Evolutionary conservation across 148 eudicot genomes (phyloP).

Genomic region (Drosera capensis): DNA sequence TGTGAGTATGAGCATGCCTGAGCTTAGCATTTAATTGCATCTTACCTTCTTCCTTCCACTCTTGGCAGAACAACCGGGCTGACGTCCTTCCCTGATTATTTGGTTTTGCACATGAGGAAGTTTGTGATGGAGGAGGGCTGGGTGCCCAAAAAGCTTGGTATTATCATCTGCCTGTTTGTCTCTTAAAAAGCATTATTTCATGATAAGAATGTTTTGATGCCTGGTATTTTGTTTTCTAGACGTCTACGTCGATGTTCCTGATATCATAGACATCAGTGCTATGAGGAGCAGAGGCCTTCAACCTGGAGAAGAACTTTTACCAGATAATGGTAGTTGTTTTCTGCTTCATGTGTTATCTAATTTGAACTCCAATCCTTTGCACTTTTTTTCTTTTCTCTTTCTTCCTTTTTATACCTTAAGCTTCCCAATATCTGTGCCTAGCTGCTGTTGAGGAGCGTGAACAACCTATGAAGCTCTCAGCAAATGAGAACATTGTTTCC

Average conservation of each 20-base stretch:
- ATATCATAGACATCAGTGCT: conserved; percentile 69
- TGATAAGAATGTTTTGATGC: not conserved
- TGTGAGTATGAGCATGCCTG: not conserved
- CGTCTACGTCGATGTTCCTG: conserved; percentile 94
- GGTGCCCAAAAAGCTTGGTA: conserved; percentile 98
- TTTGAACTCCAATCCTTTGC: too few species aligned
- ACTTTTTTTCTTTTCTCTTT: conserved; percentile 1
- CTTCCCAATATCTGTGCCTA: conserved; percentile 13
- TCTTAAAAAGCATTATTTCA: not conserved
- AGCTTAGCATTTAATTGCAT: not conserved
- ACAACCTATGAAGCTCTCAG: conserved; percentile 17
- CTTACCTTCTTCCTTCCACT: not conserved
- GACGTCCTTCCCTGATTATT: conserved; percentile 92
- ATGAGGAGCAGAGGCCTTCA: conserved; percentile 97
- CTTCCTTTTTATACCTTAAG: not conserved
- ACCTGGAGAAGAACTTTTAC: conserved; percentile 92
- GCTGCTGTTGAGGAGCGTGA: conserved; percentile 28
- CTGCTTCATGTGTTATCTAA: not conserved
- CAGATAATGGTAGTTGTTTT: conserved; percentile 46
- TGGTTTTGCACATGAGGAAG: conserved; percentile 96
- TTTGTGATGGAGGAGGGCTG: conserved; percentile 97
- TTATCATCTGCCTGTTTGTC: not conserved
- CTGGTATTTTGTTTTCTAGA: conserved; percentile 27
- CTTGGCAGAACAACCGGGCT: conserved; percentile 67
- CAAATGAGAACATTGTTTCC: conserved; percentile 56